phyloP scores from a whole-genome alignment of 768 basidiomycete genomes.

The Russula sp. region DNA sequence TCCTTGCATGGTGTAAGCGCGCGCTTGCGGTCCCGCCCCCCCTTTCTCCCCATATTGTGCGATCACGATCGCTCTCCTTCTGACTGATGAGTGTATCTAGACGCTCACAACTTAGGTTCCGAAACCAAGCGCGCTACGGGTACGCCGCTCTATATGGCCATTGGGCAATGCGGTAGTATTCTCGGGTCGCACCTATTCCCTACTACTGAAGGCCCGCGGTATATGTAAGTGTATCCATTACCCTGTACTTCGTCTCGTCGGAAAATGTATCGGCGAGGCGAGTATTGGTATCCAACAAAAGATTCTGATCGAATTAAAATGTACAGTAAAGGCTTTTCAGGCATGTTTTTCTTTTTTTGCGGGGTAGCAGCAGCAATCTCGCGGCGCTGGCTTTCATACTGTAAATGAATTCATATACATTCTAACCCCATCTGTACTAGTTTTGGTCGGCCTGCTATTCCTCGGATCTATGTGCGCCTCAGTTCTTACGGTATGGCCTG shows the following conservation, averaged over 20 bases:
- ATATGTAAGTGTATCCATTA: constrained; percentile 45
- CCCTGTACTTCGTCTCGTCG: not conserved
- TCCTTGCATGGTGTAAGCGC: constrained; percentile 72
- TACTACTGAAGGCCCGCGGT: constrained; percentile 57
- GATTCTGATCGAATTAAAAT: not conserved
- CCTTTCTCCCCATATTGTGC: not conserved
- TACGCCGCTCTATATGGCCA: constrained; percentile 75
- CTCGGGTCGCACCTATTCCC: constrained; percentile 77
- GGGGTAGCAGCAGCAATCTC: not conserved
- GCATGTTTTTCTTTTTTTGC: constrained; percentile 35
- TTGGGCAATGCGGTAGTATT: constrained; percentile 74
- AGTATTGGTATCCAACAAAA: too few species aligned
- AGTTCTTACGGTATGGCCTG: constrained; percentile 45
- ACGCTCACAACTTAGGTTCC: constrained; percentile 72
- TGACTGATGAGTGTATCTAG: constrained; percentile 37
- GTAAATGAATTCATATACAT: not conserved
- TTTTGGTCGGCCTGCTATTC: constrained; percentile 52
- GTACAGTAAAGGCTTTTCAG: constrained; percentile 55
- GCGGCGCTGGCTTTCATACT: too few species aligned
- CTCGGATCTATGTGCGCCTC: constrained; percentile 53
- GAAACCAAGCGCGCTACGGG: constrained; percentile 76
- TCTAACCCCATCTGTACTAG: constrained; percentile 33
- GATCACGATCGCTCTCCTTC: constrained; percentile 2
- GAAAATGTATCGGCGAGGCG: not conserved
- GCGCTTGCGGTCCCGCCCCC: not conserved